phyloP scores from a whole-genome alignment of 352 stramenopile species.

The Hyaloperonospora brassicae region DNA sequence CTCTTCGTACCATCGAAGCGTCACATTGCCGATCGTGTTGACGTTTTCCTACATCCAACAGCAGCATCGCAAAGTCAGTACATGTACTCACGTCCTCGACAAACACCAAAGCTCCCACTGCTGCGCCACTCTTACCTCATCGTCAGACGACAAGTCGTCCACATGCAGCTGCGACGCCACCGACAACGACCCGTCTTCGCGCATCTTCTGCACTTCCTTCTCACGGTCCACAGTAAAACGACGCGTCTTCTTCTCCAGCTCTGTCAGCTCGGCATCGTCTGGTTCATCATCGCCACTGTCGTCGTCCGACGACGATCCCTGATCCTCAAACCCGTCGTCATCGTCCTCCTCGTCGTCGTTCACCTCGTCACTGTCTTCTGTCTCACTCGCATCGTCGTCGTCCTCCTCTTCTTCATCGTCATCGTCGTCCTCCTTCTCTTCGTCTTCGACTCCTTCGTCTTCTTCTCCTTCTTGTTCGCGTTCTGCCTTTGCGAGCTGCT shows the following conservation, averaged over 20 bases:
- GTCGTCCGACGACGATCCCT: conserved; percentile 74
- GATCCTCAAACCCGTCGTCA: conserved; percentile 77
- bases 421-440: conserved; percentile 15
- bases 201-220: conserved; percentile 76
- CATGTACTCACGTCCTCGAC: not conserved
- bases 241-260: conserved; percentile 79
- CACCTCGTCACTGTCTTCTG: conserved; percentile 61
- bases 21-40: conserved; percentile 98
- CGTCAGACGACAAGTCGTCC: conserved; percentile 98
- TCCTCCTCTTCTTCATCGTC: conserved; percentile 20
- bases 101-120: not conserved
- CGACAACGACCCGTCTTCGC: conserved; percentile 75
- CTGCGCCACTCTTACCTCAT: conserved; percentile 60
- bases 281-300: conserved; percentile 63
- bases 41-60: conserved; percentile 58
- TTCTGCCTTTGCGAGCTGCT: conserved; percentile 16
- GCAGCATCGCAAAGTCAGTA: not conserved
- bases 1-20: conserved; percentile 99
- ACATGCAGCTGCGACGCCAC: conserved; percentile 90
- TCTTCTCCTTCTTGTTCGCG: conserved; percentile 8
- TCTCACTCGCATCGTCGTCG: conserved; percentile 35
- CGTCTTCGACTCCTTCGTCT: conserved; percentile 4
- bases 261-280: conserved; percentile 60
- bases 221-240: conserved; percentile 63
- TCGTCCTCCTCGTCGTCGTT: conserved; percentile 46